A percentile compares a stretch with the other conserved stretches of the same genome.
Conservation (phyloP, 2,329 filamentous ascomycete species). For the Rosellinia necatrix region DNA sequence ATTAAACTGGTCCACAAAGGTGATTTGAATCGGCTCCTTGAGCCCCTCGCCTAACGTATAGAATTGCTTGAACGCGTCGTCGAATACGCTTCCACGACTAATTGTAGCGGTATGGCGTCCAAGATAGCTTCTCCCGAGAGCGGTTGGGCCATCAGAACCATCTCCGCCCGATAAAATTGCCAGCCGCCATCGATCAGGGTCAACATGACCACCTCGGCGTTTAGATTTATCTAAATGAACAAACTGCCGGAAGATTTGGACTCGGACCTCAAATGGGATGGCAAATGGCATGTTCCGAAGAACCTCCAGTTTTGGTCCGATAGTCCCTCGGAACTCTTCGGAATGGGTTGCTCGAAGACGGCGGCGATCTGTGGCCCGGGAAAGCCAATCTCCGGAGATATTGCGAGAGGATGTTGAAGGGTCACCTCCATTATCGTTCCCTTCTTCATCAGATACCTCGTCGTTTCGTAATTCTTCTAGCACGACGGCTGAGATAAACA, state of each 20-base stretch:
- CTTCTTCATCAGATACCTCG: constrained; percentile 65
- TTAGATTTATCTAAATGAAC: constrained; percentile 80
- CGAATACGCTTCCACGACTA: constrained; percentile 76
- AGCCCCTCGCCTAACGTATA: constrained; percentile 79
- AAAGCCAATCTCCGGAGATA: constrained; percentile 60
- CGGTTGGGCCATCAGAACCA: constrained; percentile 30
- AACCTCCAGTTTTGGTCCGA: constrained; percentile 87
- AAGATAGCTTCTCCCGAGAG: constrained; percentile 45
- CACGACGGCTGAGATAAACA: constrained; percentile 85
- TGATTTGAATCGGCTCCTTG: constrained; percentile 96
- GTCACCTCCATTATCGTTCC: constrained; percentile 41
- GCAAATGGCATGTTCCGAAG: constrained; percentile 96
- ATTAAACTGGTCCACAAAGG: constrained; percentile 90
- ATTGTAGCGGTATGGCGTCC: constrained; percentile 78
- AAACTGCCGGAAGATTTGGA: constrained; percentile 92
- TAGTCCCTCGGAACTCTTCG: constrained; percentile 73
- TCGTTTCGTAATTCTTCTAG: constrained; percentile 82
- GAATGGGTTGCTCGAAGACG: constrained; percentile 70
- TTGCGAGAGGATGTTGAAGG: constrained; percentile 37
- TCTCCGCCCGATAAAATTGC: constrained; percentile 53
- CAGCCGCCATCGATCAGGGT: constrained; percentile 77
- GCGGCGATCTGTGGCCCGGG: constrained; percentile 66
- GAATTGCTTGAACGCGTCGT: constrained; percentile 84
- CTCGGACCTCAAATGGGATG: constrained; percentile 88
- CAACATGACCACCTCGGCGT: constrained; percentile 68